These are phyloP conservation scores for Heterobasidion occidentale DNA, from an alignment of 1,284 basidiomycete species.

Conservation along the genomic window DNA sequence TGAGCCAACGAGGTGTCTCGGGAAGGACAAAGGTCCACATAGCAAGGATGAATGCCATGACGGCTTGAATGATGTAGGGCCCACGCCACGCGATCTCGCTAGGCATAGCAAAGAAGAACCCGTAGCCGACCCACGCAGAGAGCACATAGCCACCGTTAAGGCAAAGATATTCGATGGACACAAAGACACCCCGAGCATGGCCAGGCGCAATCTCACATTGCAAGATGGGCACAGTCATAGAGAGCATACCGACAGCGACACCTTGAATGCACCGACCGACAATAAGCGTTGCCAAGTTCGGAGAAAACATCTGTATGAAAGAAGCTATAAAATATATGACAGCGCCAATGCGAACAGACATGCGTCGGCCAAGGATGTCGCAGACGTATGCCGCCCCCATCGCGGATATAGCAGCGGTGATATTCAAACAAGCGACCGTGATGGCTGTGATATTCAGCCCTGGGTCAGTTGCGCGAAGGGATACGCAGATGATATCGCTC, in stretches of 20 bases:
- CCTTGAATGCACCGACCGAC: conserved; percentile 42
- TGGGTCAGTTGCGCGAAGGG: conserved; percentile 2
- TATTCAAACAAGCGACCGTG: conserved; percentile 41
- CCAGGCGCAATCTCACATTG: conserved; percentile 49
- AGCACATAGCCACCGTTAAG: conserved; percentile 42
- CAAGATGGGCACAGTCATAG: conserved; percentile 44
- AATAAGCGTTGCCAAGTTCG: conserved; percentile 34
- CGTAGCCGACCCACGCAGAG: conserved; percentile 45
- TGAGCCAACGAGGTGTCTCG: conserved; percentile 47
- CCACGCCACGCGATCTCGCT: conserved; percentile 45
- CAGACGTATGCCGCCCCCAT: conserved; percentile 39
- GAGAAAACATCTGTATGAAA: conserved; percentile 36
- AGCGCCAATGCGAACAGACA: conserved; percentile 39
- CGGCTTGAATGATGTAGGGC: conserved; percentile 43
- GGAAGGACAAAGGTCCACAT: conserved; percentile 40
- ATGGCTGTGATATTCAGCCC: conserved; percentile 26
- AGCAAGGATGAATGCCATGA: conserved; percentile 34
- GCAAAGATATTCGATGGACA: conserved; percentile 44
- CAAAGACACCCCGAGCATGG: conserved; percentile 42
- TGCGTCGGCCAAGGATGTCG: conserved; percentile 40
- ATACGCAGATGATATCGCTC: conserved; percentile 4
- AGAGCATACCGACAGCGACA: conserved; percentile 39
- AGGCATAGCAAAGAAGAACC: conserved; percentile 40
- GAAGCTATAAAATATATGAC: conserved; percentile 39
- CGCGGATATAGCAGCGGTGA: conserved; percentile 41